Evolutionary conservation across 805 yeast genomes (phyloP).

Genomic region (Starmerella bacillaris): DNA sequence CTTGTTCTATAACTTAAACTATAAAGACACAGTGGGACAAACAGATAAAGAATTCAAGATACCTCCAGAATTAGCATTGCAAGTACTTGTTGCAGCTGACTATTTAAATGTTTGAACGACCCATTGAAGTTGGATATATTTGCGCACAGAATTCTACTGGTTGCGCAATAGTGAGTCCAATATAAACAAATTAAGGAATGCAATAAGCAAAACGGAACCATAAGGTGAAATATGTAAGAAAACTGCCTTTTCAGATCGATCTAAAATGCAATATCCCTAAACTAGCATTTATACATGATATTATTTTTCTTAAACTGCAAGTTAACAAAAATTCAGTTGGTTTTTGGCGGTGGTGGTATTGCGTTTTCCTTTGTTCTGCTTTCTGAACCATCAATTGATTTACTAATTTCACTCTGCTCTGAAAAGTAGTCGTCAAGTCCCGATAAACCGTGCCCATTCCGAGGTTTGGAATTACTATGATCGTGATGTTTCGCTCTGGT

Average conservation of each 20-base stretch:
- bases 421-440: slow-evolving; percentile 15
- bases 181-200: too few species aligned
- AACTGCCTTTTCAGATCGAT: too few species aligned
- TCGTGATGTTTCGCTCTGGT: neutral
- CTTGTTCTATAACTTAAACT: slow-evolving; percentile 54
- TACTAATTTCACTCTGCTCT: slow-evolving; percentile 17
- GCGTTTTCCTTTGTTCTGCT: neutral
- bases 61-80: slow-evolving; percentile 88
- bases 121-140: too few species aligned
- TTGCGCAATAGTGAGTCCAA: too few species aligned
- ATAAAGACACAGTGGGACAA: slow-evolving; percentile 24
- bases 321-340: neutral
- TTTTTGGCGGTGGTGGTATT: slow-evolving; percentile 8
- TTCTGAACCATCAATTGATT: slow-evolving; percentile 12
- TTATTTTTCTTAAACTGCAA: too few species aligned
- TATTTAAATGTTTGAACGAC: slow-evolving; percentile 41
- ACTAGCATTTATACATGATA: too few species aligned
- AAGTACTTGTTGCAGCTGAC: slow-evolving; percentile 82
- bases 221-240: too few species aligned
- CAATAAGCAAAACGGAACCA: too few species aligned
- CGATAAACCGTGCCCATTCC: neutral
- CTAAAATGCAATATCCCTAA: too few species aligned
- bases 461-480: neutral
- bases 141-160: too few species aligned
- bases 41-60: slow-evolving; percentile 43